These are phyloP conservation scores for Erodium moschatum DNA, from an alignment of 441 rosid genomes.

Conservation along the genomic window DNA sequence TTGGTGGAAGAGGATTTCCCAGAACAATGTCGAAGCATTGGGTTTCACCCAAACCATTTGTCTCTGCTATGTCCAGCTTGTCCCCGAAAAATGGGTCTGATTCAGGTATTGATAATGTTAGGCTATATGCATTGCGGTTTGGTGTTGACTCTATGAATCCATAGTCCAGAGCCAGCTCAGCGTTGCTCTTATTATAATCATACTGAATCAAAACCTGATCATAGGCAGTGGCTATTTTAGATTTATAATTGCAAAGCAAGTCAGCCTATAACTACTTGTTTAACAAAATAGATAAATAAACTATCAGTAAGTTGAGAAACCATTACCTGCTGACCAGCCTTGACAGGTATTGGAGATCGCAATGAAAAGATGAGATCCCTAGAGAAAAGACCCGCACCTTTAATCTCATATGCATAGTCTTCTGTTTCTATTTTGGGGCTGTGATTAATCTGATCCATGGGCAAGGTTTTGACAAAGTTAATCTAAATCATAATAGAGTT, in stretches of 20 bases:
- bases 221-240: background rate
- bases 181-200: conserved; percentile 73
- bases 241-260: background rate
- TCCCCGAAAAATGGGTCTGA: conserved; percentile 58
- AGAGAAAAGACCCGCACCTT: conserved; percentile 86
- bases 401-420: conserved; percentile 82
- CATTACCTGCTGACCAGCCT: conserved; percentile 84
- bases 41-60: conserved; percentile 59
- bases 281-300: conserved; percentile 3
- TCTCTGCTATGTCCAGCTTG: conserved; percentile 82
- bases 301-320: conserved; percentile 18
- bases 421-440: conserved; percentile 59
- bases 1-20: conserved; percentile 59
- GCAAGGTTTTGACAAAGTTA: conserved; percentile 25
- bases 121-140: conserved; percentile 55
- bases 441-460: conserved; percentile 64
- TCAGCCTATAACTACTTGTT: background rate
- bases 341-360: conserved; percentile 62
- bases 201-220: conserved; percentile 74
- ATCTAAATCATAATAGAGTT: conserved; percentile 12
- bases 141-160: conserved; percentile 68
- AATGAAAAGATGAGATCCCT: conserved; percentile 75
- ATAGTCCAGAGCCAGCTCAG: conserved; percentile 82
- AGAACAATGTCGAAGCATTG: conserved; percentile 52
- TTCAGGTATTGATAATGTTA: conserved; percentile 65